phyloP scores from a whole-genome alignment of 2,329 filamentous ascomycete species.

The Diplocarpon rosae region DNA sequence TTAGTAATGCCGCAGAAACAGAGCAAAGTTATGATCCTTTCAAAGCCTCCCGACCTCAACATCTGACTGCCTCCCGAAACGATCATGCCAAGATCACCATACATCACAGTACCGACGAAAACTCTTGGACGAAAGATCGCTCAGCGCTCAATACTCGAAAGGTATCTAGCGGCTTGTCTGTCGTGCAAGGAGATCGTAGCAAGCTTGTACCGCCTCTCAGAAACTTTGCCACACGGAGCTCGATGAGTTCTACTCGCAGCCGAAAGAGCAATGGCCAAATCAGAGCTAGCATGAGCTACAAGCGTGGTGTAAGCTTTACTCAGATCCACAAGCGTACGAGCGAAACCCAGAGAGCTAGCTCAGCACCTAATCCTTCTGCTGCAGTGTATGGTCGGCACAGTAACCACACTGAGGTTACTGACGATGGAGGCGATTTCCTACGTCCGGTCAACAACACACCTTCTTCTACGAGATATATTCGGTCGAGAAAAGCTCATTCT shows the following conservation, averaged over 20 bases:
- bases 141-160: slow-evolving; percentile 1
- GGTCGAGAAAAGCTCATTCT: slow-evolving; percentile 21
- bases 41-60: slow-evolving; percentile 44
- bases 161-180: slow-evolving; percentile 5
- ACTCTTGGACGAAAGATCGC: slow-evolving; percentile 5
- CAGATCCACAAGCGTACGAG: slow-evolving; percentile 33
- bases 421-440: slow-evolving; percentile 15
- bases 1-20: slow-evolving; percentile 44
- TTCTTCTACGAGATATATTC: slow-evolving; percentile 22
- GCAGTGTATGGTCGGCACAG: slow-evolving; percentile 10
- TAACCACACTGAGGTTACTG: slow-evolving; percentile 17
- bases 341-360: slow-evolving; percentile 7
- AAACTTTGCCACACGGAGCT: slow-evolving; percentile 34
- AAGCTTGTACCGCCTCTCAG: slow-evolving; percentile 11
- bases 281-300: slow-evolving; percentile 39
- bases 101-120: slow-evolving; percentile 18
- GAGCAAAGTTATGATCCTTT: slow-evolving; percentile 78
- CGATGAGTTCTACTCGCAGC: slow-evolving; percentile 34
- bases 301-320: slow-evolving; percentile 52
- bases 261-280: slow-evolving; percentile 27
- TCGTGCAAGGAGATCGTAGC: not conserved
- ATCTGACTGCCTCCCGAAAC: slow-evolving; percentile 34
- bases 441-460: slow-evolving; percentile 8
- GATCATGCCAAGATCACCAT: slow-evolving; percentile 23
- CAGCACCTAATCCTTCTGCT: not conserved